Evolutionary conservation across 2,329 filamentous ascomycete genomes (phyloP).

Genomic region (Pyricularia grisea): DNA sequence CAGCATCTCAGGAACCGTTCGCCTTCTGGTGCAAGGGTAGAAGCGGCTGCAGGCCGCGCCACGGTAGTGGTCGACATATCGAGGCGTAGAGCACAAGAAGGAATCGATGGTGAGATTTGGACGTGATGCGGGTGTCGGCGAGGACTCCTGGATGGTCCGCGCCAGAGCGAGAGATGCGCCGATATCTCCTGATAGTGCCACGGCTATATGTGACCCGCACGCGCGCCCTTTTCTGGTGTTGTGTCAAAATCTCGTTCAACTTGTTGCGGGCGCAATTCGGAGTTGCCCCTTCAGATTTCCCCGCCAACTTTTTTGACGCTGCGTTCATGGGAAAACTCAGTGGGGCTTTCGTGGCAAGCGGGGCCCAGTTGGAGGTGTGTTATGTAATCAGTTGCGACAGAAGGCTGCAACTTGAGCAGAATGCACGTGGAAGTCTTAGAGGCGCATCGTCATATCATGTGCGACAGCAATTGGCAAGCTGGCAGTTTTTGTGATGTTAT

Average conservation of each 20-base stretch:
- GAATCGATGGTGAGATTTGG: no score
- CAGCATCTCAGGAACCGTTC: conserved; percentile 91
- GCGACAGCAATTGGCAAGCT: no score
- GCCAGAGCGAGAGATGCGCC: neutral
- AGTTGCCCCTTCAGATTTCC: conserved; percentile 5
- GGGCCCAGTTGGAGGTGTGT: neutral
- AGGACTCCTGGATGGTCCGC: neutral
- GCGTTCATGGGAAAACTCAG: neutral
- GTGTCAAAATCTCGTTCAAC: neutral
- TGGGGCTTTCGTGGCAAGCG: neutral
- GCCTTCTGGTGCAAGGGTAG: conserved; percentile 81
- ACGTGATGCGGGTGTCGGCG: neutral
- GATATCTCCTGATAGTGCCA: neutral
- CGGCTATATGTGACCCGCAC: neutral
- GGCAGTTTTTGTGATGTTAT: no score
- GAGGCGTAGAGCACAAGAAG: neutral
- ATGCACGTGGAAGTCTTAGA: neutral
- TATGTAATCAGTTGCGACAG: neutral
- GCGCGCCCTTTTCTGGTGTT: neutral
- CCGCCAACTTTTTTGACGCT: conserved; percentile 1
- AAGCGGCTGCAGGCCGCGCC: conserved; percentile 27
- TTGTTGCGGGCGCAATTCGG: neutral
- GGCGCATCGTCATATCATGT: neutral
- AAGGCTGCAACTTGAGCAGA: no score
- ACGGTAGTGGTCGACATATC: conserved; percentile 10